These are phyloP conservation scores for Litsea cubeba DNA, from an alignment of 164 flowering plant genomes.

Conservation along the genomic window DNA sequence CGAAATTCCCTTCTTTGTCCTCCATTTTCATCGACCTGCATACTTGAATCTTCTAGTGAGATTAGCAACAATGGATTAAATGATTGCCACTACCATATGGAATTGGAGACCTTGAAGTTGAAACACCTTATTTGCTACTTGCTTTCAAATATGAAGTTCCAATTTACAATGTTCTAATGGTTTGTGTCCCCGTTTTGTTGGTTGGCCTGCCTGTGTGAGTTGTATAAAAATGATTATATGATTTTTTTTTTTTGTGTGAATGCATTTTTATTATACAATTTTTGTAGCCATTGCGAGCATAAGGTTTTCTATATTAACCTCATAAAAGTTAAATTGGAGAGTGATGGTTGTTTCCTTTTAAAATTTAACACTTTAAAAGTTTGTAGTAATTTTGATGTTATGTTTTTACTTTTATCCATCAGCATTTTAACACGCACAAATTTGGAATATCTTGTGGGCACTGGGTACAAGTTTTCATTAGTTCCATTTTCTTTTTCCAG, in stretches of 20 bases:
- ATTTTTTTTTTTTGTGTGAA: not conserved
- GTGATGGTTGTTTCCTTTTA: not conserved
- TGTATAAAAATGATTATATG: not conserved
- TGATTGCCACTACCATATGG: too few relatives aligned
- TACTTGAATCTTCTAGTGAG: too few relatives aligned
- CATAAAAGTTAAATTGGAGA: not conserved
- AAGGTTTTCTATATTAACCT: not conserved
- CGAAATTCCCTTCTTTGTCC: too few relatives aligned
- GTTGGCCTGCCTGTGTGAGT: not conserved
- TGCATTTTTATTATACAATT: not conserved
- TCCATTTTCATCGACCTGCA: too few relatives aligned
- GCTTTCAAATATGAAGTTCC: too few relatives aligned
- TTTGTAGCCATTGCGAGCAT: not conserved
- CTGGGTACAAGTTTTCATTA: not conserved
- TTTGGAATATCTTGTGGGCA: not conserved
- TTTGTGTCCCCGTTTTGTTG: too few relatives aligned
- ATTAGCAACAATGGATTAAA: too few relatives aligned
- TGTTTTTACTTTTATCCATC: not conserved
- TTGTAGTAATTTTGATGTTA: not conserved
- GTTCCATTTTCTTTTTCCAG: constrained; percentile 19
- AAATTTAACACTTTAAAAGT: not conserved
- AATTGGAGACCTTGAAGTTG: too few relatives aligned
- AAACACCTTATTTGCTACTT: too few relatives aligned
- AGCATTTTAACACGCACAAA: not conserved
- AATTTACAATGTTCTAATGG: too few relatives aligned